These are phyloP conservation scores for Wickerhamiella brachini DNA, from an alignment of 805 yeast species.

Conservation along the genomic window DNA sequence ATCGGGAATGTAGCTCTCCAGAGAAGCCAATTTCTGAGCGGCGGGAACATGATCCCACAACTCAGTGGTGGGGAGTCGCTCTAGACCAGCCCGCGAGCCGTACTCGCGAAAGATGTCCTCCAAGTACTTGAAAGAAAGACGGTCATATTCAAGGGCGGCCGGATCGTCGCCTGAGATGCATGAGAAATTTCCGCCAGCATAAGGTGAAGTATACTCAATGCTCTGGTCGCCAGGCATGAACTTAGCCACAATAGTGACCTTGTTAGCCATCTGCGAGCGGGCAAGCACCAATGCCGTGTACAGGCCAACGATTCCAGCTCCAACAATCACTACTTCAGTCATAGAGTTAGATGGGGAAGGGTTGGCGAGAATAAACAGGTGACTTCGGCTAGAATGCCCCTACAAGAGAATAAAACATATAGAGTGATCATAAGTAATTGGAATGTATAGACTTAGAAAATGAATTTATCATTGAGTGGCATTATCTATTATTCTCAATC, in stretches of 20 bases:
- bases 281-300: slow-evolving; percentile 44
- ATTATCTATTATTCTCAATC: too few species aligned
- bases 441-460: too few species aligned
- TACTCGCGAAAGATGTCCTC: slow-evolving; percentile 30
- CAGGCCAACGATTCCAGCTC: slow-evolving; percentile 56
- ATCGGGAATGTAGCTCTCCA: slow-evolving; percentile 37
- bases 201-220: slow-evolving; percentile 62
- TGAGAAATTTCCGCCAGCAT: slow-evolving; percentile 59
- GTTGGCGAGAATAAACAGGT: neutral
- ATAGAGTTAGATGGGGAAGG: neutral
- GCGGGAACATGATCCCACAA: slow-evolving; percentile 41
- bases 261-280: slow-evolving; percentile 26
- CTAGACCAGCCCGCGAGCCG: slow-evolving; percentile 46
- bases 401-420: too few species aligned
- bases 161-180: slow-evolving; percentile 47
- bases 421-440: too few species aligned
- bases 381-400: neutral
- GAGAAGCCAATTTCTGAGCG: slow-evolving; percentile 32
- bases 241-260: slow-evolving; percentile 49
- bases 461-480: too few species aligned
- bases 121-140: slow-evolving; percentile 41
- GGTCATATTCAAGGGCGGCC: slow-evolving; percentile 38
- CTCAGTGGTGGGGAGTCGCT: slow-evolving; percentile 42
- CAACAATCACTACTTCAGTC: slow-evolving; percentile 22
- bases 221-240: slow-evolving; percentile 69